phyloP scores from a whole-genome alignment of 805 yeast genomes.

The Saturnispora dispora region DNA sequence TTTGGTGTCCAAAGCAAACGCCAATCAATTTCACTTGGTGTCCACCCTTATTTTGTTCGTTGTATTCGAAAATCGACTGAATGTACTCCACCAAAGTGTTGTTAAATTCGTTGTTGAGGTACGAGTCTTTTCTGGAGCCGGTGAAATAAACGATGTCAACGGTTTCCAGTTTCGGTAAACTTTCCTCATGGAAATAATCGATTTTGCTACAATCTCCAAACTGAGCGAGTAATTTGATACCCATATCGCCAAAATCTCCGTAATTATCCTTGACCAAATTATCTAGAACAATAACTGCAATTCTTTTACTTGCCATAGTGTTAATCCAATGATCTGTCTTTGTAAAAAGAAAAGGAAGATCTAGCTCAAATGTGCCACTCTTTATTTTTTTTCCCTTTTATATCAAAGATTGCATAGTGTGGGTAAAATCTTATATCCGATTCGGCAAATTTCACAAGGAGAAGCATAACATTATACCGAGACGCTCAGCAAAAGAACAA shows the following conservation, averaged over 20 bases:
- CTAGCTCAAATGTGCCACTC: background rate
- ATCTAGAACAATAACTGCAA: slow-evolving; percentile 12
- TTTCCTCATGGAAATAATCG: slow-evolving; percentile 26
- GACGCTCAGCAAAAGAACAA: background rate
- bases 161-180: slow-evolving; percentile 18
- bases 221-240: slow-evolving; percentile 10
- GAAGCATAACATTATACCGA: background rate
- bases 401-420: background rate
- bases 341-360: background rate
- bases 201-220: slow-evolving; percentile 27
- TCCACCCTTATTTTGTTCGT: slow-evolving; percentile 9
- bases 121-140: slow-evolving; percentile 44
- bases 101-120: slow-evolving; percentile 35
- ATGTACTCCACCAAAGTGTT: slow-evolving; percentile 30
- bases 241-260: slow-evolving; percentile 49
- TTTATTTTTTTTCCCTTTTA: no score
- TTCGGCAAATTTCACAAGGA: background rate
- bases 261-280: slow-evolving; percentile 12
- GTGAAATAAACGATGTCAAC: slow-evolving; percentile 40
- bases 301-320: background rate
- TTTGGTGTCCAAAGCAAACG: slow-evolving; percentile 84
- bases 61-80: slow-evolving; percentile 5
- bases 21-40: slow-evolving; percentile 48
- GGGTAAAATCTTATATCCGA: background rate
- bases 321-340: no score